A percentile compares a stretch with the other conserved stretches of the same genome.
Conservation (phyloP, 2,329 filamentous ascomycete genomes). For the Fusarium tjaetaba region DNA sequence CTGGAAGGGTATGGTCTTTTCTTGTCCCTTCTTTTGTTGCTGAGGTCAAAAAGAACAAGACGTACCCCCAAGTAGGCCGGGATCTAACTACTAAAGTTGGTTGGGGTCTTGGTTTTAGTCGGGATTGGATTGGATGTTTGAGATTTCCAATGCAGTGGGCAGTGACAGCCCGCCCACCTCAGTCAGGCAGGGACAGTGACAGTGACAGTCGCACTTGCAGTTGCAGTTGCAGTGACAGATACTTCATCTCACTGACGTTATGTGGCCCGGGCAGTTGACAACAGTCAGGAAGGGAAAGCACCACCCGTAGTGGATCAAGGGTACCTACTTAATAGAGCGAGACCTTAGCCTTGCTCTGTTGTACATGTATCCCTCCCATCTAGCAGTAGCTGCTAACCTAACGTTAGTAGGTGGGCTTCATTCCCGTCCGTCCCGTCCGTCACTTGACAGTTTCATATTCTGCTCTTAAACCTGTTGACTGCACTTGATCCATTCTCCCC, state of each 20-base stretch:
- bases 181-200: neutral
- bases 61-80: neutral
- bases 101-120: neutral
- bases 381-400: neutral
- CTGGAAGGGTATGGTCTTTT: neutral
- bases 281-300: neutral
- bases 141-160: neutral
- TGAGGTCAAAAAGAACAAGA: neutral
- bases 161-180: neutral
- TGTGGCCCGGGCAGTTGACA: constrained; percentile 1
- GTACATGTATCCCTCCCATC: neutral
- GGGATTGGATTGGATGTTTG: neutral
- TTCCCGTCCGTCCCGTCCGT: neutral
- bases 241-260: neutral
- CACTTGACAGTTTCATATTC: neutral
- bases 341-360: neutral
- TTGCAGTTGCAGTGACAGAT: neutral
- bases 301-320: constrained; percentile 1
- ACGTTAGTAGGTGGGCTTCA: neutral
- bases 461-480: neutral
- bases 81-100: neutral
- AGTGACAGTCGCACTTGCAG: neutral
- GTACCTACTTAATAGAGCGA: neutral
- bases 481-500: neutral
- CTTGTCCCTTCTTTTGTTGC: constrained; percentile 7